phyloP scores from a whole-genome alignment of 768 basidiomycete genomes.

The Lanmaoa rubissima region DNA sequence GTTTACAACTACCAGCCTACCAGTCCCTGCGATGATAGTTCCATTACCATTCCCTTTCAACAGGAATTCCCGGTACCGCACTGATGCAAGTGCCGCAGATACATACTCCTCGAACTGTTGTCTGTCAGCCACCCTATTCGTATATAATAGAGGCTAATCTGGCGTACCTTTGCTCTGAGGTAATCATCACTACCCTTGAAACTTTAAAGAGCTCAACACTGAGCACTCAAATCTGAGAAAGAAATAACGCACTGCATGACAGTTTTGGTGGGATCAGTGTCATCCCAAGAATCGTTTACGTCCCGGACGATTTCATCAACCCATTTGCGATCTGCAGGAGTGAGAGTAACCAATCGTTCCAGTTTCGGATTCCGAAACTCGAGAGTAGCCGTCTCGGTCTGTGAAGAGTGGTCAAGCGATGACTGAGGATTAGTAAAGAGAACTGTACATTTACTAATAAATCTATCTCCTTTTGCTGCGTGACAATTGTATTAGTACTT shows the following conservation, averaged over 20 bases:
- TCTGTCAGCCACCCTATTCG: neutral
- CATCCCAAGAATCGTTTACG: constrained; percentile 79
- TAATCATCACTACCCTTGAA: constrained; percentile 98
- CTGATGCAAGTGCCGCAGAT: constrained; percentile 78
- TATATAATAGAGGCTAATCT: neutral
- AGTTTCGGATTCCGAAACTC: constrained; percentile 85
- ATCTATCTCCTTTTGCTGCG: constrained; percentile 90
- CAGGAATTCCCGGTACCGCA: constrained; percentile 89
- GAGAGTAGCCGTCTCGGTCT: constrained; percentile 85
- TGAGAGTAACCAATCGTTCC: constrained; percentile 76
- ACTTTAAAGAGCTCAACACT: constrained; percentile 37
- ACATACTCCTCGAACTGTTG: constrained; percentile 88
- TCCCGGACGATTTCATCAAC: constrained; percentile 92
- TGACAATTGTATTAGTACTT: constrained; percentile 95
- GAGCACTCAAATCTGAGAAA: neutral
- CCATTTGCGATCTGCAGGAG: constrained; percentile 95
- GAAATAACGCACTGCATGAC: constrained; percentile 60
- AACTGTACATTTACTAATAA: constrained; percentile 74
- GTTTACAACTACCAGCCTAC: constrained; percentile 20
- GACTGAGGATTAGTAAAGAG: neutral
- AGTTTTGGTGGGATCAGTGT: constrained; percentile 53
- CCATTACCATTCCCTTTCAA: constrained; percentile 61
- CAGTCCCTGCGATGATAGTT: constrained; percentile 65
- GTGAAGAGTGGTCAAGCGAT: neutral
- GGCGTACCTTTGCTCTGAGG: constrained; percentile 71